Evolutionary conservation across 306 rosid genomes (phyloP), one percentile per base, ranked within the genome.

Genomic region (Vigna unguiculata): DNA sequence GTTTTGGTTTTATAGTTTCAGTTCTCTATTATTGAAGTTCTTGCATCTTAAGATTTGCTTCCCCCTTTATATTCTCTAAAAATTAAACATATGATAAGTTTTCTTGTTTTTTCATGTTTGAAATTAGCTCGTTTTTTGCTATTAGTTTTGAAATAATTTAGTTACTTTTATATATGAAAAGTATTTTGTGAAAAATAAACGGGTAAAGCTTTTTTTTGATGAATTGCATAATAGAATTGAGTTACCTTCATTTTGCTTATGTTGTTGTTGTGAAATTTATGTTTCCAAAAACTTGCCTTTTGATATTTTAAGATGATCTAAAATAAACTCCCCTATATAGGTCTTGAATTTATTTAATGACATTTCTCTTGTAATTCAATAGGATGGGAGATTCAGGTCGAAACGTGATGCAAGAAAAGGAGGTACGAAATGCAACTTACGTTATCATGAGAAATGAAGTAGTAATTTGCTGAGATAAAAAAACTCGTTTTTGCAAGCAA

Each of bases 301-400:
- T 61, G 5, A 72, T 82, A 43, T 32, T 14, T 54, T 68, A 55
- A 72, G 74, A 75, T 76, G 67, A 60, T 64, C 46, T 74, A 76
- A 62, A 38, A 40, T 40, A 40, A 40, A 34, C 30, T 65, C 54
- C 59, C 54, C 62, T 25, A 40, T 74, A 9, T 70, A 21, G 55
- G 68, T 76, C 81, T 67, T 73, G 63, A 80, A 71, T 62, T 65
- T 55, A 60, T 72, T 55, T 81, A 55, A 53, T 76, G 83, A 83
- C 69, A 25, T 81, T 53, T 80, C 3, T 58, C 59, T 49, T 79
- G 72, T 76, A 75, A 62, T 83, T 83, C 74, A 71, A 78, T 76
- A 95, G 98, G 98, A 95, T 84, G 98, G 98, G 83, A 91, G 97
- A 87, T 95, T 87, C 95, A 90, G 98, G 85, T 95, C 97, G 20